phyloP scores from a whole-genome alignment of 805 yeast species.

The Scheffersomyces ergatensis region DNA sequence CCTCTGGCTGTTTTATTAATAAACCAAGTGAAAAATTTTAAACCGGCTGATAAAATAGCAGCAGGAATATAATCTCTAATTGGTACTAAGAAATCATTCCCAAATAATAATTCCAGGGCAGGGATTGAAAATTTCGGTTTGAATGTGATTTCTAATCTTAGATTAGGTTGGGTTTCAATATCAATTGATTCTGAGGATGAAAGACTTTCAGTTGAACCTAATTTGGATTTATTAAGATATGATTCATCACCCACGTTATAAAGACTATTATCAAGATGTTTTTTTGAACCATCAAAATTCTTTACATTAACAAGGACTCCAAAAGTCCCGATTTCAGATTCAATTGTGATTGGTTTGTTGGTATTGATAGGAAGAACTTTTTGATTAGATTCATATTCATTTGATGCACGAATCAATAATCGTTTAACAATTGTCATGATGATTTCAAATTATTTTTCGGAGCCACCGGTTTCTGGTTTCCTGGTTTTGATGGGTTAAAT shows the following conservation, averaged over 20 bases:
- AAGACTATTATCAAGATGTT: conserved; percentile 32
- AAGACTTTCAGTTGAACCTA: neutral
- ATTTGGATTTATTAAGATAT: conserved; percentile 19
- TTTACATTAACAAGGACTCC: conserved; percentile 42
- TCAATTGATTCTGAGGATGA: conserved; percentile 6
- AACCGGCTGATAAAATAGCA: conserved; percentile 44
- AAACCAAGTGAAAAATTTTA: conserved; percentile 52
- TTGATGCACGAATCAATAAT: conserved; percentile 30
- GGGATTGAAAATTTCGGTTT: conserved; percentile 41
- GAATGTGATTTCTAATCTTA: conserved; percentile 34
- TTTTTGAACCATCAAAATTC: conserved; percentile 44
- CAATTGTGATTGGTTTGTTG: conserved; percentile 30
- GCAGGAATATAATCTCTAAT: conserved; percentile 58
- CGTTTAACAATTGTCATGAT: conserved; percentile 23
- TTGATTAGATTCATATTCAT: conserved; percentile 19
- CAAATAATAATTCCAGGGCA: conserved; percentile 60
- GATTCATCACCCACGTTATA: conserved; percentile 26
- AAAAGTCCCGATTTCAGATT: conserved; percentile 37
- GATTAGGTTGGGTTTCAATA: conserved; percentile 20
- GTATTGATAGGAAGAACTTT: conserved; percentile 45
- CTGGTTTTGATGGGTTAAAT: no score
- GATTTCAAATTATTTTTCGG: no score
- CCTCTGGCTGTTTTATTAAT: conserved; percentile 67
- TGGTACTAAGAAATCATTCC: conserved; percentile 65
- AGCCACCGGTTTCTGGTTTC: no score